These are phyloP conservation scores for Chlorella sorokiniana DNA, from an alignment of 139 green algal genomes.

Conservation along the genomic window DNA sequence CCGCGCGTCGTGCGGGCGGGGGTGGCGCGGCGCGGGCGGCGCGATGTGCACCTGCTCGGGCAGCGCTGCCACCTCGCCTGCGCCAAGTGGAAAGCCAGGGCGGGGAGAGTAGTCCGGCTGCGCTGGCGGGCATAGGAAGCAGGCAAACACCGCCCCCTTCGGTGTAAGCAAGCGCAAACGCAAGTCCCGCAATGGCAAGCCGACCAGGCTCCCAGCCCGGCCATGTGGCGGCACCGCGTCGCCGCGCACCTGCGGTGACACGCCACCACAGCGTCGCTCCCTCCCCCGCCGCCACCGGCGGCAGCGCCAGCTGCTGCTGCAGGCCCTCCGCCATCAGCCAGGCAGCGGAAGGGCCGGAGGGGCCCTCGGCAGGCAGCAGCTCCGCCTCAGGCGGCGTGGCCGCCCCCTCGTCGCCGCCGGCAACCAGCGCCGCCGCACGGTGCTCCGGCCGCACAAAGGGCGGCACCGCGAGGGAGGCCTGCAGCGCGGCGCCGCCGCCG, in stretches of 20 bases:
- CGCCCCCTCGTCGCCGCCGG: not conserved
- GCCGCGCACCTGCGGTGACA: slow-evolving; percentile 39
- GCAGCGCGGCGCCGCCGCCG: not conserved
- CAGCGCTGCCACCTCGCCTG: slow-evolving; percentile 13
- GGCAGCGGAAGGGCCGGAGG: not conserved
- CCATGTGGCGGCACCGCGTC: not conserved
- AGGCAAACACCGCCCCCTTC: too few species aligned
- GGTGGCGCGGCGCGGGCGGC: slow-evolving; percentile 1
- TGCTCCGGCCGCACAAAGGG: slow-evolving; percentile 7
- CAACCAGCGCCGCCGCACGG: not conserved
- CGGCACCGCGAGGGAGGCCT: not conserved
- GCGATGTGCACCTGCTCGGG: slow-evolving; percentile 25
- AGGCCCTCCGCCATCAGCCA: slow-evolving; percentile 14
- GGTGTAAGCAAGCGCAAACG: too few species aligned
- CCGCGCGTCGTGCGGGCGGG: not conserved
- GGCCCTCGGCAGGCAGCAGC: slow-evolving; percentile 2
- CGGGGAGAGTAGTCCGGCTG: not conserved
- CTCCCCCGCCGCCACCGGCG: slow-evolving; percentile 12
- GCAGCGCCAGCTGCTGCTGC: slow-evolving; percentile 33
- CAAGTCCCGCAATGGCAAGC: not conserved
- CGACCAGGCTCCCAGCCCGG: not conserved
- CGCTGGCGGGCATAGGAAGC: too few species aligned
- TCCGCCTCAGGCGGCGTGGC: not conserved
- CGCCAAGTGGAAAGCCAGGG: not conserved
- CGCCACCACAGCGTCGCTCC: slow-evolving; percentile 34